A percentile compares a stretch with the other conserved stretches of the same genome.
These are phyloP conservation scores for Tylopilus felleus DNA, from an alignment of 768 basidiomycete species.

Conservation along the genomic window DNA sequence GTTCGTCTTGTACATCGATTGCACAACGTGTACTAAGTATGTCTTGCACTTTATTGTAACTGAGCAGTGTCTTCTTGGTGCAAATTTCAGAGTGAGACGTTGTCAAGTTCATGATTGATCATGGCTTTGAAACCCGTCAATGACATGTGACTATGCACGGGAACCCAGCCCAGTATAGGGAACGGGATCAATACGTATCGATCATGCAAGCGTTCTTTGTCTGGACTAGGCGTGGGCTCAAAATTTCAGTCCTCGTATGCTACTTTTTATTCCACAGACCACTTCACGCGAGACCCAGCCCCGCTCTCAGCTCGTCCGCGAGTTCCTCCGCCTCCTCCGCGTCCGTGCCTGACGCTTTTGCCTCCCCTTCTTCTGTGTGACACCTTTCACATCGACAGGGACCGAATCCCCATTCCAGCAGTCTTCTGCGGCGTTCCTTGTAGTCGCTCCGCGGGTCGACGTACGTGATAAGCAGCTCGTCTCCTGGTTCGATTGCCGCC, in stretches of 20 bases:
- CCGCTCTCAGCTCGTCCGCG: constrained; percentile 59
- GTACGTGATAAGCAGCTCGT: constrained; percentile 78
- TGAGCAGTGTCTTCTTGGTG: background rate
- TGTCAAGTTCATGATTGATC: no score
- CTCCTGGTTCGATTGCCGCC: constrained; percentile 57
- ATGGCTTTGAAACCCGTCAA: no score
- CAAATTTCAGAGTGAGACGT: background rate
- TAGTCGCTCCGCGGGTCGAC: constrained; percentile 53
- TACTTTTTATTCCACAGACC: background rate
- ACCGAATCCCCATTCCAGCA: constrained; percentile 76
- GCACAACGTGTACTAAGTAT: constrained; percentile 9
- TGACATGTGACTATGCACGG: no score
- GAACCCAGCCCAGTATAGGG: no score
- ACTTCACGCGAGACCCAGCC: constrained; percentile 49
- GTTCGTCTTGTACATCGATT: constrained; percentile 9
- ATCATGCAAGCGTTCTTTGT: background rate
- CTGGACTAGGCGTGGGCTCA: background rate
- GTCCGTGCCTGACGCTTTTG: constrained; percentile 7
- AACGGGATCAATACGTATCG: background rate
- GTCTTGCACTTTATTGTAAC: background rate
- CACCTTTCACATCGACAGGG: constrained; percentile 69
- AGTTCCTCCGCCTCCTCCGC: constrained; percentile 39
- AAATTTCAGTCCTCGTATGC: background rate
- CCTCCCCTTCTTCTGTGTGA: constrained; percentile 48
- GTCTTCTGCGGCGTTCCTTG: constrained; percentile 45